phyloP scores from a whole-genome alignment of 2,329 filamentous ascomycete genomes.

The Verticillium longisporum region DNA sequence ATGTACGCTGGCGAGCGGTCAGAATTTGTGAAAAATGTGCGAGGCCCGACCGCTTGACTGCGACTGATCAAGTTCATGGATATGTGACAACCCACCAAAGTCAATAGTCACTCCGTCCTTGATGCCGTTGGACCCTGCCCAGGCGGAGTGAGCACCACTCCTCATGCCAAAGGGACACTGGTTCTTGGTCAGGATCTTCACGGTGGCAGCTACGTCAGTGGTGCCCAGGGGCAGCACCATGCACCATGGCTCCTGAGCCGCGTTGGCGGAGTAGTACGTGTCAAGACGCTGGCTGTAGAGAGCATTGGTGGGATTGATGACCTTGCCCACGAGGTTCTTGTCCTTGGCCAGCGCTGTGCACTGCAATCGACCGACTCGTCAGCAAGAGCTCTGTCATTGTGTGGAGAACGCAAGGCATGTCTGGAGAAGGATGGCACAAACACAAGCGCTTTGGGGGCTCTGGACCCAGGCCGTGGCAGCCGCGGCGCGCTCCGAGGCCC shows the following conservation, averaged over 20 bases:
- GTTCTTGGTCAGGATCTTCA: neutral
- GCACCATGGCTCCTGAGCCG: slow-evolving; percentile 5
- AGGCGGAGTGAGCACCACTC: slow-evolving; percentile 7
- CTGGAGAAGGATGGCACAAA: neutral
- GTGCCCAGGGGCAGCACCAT: slow-evolving; percentile 6
- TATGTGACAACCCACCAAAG: slow-evolving; percentile 10
- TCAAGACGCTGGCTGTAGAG: slow-evolving; percentile 4
- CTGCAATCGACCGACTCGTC: slow-evolving; percentile 8
- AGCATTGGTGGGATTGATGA: neutral
- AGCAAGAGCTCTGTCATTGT: neutral
- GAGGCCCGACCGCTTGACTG: neutral
- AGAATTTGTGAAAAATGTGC: neutral
- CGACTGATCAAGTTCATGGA: slow-evolving; percentile 1
- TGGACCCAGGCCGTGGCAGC: neutral
- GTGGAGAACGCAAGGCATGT: too few species aligned
- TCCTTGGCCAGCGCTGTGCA: slow-evolving; percentile 15
- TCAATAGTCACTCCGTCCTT: slow-evolving; percentile 6
- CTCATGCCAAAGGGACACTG: slow-evolving; percentile 4
- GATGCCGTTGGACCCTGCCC: slow-evolving; percentile 4
- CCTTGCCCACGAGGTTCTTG: slow-evolving; percentile 12
- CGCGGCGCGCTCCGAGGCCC: neutral
- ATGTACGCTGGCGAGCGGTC: slow-evolving; percentile 13
- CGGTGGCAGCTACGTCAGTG: slow-evolving; percentile 1
- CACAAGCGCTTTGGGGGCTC: slow-evolving; percentile 3
- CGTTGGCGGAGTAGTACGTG: slow-evolving; percentile 8